Conservation (phyloP, 2,329 filamentous ascomycete genomes). For the Neofusicoccum cordaticola region DNA sequence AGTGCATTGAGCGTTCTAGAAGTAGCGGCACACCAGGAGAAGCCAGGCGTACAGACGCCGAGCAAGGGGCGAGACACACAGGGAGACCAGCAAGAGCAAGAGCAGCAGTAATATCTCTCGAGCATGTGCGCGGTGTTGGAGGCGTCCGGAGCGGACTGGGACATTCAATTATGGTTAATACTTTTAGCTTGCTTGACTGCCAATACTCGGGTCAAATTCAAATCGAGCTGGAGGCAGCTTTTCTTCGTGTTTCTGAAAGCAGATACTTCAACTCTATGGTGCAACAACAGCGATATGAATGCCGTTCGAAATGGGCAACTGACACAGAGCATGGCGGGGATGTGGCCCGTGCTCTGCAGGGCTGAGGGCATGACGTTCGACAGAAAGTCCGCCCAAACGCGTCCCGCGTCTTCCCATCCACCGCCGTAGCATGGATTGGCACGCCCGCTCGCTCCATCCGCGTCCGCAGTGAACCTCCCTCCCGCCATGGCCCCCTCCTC, state of each 20-base stretch:
- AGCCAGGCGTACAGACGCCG: slow-evolving; percentile 41
- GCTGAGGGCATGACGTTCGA: slow-evolving; percentile 16
- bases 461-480: not conserved
- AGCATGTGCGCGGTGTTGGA: slow-evolving; percentile 4
- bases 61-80: slow-evolving; percentile 23
- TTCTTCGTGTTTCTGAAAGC: not conserved
- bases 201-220: not conserved
- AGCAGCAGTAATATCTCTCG: not conserved
- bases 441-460: not conserved
- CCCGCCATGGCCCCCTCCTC: slow-evolving; percentile 27
- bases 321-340: not conserved
- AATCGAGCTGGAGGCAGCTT: not conserved
- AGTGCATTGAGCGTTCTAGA: slow-evolving; percentile 38
- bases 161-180: not conserved
- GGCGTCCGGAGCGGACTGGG: not conserved
- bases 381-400: not conserved
- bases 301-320: too few species aligned
- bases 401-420: not conserved
- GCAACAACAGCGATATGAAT: not conserved
- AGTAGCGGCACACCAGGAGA: slow-evolving; percentile 39
- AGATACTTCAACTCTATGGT: not conserved
- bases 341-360: slow-evolving; percentile 7
- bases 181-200: not conserved
- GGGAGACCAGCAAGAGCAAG: not conserved
- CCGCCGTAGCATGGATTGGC: not conserved